Evolutionary conservation across 805 yeast species (phyloP), one percentile per base, ranked within the genome.

Genomic region (Candida sakaeoensis): DNA sequence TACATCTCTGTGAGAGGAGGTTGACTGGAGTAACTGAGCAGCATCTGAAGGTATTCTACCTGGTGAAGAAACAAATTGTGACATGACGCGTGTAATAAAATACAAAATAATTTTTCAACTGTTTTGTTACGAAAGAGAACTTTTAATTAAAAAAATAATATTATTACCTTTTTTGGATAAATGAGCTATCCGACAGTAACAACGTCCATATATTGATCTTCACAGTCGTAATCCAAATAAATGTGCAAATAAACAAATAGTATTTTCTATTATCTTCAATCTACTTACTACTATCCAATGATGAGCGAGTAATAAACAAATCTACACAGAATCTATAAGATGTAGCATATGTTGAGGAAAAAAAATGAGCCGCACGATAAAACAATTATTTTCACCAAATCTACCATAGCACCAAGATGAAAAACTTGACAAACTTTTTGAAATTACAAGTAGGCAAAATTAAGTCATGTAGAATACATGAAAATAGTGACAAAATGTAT

Each of bases 401-500:
- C 6, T 10, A 10, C 29, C 5, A 26, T 14, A 5, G n/a, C 29
- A 10, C n/a, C n/a, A 26, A 26, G 10, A 22, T 32, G 36, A 32
- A 17, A 32, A 32, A 28, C 7, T 15, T 28, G 16, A 15, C 32
- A 8, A 13, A n/a, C 14, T 35, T 24, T 29, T 35, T 41, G 9
- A 41, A 41, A 34, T 33, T 41, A 13, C 63, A 66, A 51, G 73
- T 77, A 6, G 88, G 85, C 0, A 51, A 55, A 22, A 74, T 80
- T 14, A 49, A 60, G 8, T 58, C 70, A 12, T 70, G 80, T 36
- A 52, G 54, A 23, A 52, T 47, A 14, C 87, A 81, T 51, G 77
- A 74, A 18, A 61, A 76, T 47, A 84, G 87, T 3, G 82, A 79
- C 36, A 72, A 67, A 41, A 59, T 82, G 32, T 80, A 74, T 45